Percentiles rank a stretch among this genome's conserved stretches.
Evolutionary conservation across 75 land plant genomes (phyloP).

Genomic region (Selaginella moellendorffii): DNA sequence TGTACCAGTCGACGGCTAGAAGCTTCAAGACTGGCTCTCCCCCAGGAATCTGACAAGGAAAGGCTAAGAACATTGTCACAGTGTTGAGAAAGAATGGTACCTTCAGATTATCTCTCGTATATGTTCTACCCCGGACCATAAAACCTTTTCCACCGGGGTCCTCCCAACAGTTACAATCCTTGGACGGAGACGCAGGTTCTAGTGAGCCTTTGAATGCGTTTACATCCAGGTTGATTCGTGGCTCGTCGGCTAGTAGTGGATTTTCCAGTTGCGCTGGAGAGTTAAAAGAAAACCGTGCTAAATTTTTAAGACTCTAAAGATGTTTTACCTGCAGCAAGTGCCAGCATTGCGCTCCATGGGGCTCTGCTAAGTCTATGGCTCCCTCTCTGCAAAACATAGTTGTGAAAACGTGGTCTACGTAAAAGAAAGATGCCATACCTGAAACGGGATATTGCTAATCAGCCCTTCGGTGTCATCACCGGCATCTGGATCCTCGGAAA

Average conservation of each 20-base stretch:
- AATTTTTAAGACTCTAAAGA: not conserved
- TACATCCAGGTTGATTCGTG: constrained; percentile 31
- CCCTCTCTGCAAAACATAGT: constrained; percentile 9
- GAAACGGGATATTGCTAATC: not conserved
- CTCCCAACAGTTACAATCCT: constrained; percentile 51
- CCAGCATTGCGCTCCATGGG: constrained; percentile 15
- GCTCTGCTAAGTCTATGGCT: not conserved
- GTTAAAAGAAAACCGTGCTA: not conserved
- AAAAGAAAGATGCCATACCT: not conserved
- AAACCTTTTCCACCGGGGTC: constrained; percentile 65
- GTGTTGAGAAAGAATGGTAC: no score
- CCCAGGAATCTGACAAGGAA: constrained; percentile 65
- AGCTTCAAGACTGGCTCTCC: constrained; percentile 92
- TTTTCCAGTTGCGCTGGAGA: not conserved
- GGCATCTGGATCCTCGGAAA: constrained; percentile 36
- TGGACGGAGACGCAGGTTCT: constrained; percentile 27
- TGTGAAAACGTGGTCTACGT: no score
- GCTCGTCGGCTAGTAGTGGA: not conserved
- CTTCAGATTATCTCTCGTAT: constrained; percentile 62
- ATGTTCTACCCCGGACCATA: constrained; percentile 77
- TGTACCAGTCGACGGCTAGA: constrained; percentile 83
- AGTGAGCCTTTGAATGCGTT: constrained; percentile 43
- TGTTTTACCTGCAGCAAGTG: not conserved
- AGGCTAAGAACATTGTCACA: not conserved
- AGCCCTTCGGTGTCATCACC: constrained; percentile 31